Conservation (phyloP, 192 early-diverging fungal genomes). For the Coemansia sp. region DNA sequence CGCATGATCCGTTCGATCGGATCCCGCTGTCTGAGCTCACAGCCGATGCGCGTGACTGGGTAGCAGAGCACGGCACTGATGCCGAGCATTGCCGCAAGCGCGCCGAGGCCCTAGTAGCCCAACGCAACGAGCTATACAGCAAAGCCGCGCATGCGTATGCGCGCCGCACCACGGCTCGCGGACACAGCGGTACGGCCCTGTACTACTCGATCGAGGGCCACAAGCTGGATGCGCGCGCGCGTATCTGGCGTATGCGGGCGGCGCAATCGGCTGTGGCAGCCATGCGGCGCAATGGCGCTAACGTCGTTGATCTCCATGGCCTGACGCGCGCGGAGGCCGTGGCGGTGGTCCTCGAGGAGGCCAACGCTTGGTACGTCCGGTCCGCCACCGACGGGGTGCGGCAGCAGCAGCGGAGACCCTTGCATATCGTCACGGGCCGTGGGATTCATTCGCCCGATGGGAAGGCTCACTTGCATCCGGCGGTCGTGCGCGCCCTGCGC, state of each 20-base stretch:
- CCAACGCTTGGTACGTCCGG: slow-evolving; percentile 61
- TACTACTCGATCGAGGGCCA: slow-evolving; percentile 50
- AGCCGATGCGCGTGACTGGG: slow-evolving; percentile 36
- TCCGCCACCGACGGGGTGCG: not conserved
- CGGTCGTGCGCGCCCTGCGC: slow-evolving; percentile 50
- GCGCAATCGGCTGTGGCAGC: slow-evolving; percentile 43
- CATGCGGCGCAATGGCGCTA: slow-evolving; percentile 51
- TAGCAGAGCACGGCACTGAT: slow-evolving; percentile 22
- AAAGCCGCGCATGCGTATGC: slow-evolving; percentile 38
- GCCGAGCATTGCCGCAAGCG: slow-evolving; percentile 35
- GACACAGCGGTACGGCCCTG: slow-evolving; percentile 38
- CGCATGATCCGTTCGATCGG: slow-evolving; percentile 22
- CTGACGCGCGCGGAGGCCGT: slow-evolving; percentile 63
- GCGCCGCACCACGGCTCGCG: slow-evolving; percentile 11
- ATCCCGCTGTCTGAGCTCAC: slow-evolving; percentile 32
- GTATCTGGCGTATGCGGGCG: slow-evolving; percentile 52
- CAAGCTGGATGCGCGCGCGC: slow-evolving; percentile 30
- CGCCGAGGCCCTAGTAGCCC: slow-evolving; percentile 10
- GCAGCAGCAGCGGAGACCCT: slow-evolving; percentile 17
- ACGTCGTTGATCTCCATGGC: slow-evolving; percentile 70
- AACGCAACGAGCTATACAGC: slow-evolving; percentile 49
- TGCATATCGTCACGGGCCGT: slow-evolving; percentile 67
- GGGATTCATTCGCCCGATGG: slow-evolving; percentile 66
- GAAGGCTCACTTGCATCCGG: slow-evolving; percentile 58
- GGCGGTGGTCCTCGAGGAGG: slow-evolving; percentile 59